Base-by-base conservation (phyloP, 768 basidiomycete species). In the Phaeotremella fagi region DNA sequence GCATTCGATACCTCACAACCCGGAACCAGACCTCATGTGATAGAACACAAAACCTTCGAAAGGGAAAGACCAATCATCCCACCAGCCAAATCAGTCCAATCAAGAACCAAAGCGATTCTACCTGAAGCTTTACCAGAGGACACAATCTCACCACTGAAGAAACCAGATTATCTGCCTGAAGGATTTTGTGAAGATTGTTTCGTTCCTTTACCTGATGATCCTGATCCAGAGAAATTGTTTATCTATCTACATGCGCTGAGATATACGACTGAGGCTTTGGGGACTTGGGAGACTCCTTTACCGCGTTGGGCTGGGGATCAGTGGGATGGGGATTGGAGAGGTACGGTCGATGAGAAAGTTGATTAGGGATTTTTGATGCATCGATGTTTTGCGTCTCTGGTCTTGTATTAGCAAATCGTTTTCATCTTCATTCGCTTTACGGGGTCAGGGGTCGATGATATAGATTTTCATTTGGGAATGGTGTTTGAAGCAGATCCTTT, bases 161-260 rank as follows among this genome's bases (percentile, higher is more conserved):
- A 49, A 43, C 68, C 66, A 2, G 65, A 51, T n/a, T 66, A 68
- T 29, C 59, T 71, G 3, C 68, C 72, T 2, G 60, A 61, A 14
- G 71, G 72, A 18, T 95, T 89, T 75, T 99, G 94, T 71, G 78
- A 82, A 1, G 88, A 90, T 68, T 99, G 94, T 71, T 97, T 87
- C 73, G 78, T 95, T 42, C 95, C 95, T 15, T 76, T 97, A 23
- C 85, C 91, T 52, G 89, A 90, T 11, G 95, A 99, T 75, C 95
- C 94, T 1, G 83, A 82, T 66, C 91, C 92, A 1, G 89, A 91
- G 71, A 83, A 83, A 56, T 78, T 98, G 52, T 97, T 90, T 75
- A 98, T 99, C 61, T 99, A 92, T 76, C 76, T 99, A 68, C 95
- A 99, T 66, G 92, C 95, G 24, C 74, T 87, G 67, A 81, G 81